phyloP scores from a whole-genome alignment of 441 rosid species.

The Jatropha podagrica region DNA sequence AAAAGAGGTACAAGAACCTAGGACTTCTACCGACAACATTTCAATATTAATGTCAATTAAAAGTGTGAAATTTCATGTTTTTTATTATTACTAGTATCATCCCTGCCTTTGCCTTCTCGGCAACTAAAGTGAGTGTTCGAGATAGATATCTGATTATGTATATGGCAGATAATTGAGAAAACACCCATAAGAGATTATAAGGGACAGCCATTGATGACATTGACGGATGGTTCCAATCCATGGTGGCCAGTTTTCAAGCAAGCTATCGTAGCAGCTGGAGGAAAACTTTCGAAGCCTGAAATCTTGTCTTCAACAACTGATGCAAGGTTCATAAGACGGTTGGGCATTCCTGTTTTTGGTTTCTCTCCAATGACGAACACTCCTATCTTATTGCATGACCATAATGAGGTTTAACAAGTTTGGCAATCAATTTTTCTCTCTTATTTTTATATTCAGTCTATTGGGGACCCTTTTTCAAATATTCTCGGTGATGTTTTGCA shows the following conservation, averaged over 20 bases:
- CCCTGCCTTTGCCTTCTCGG: conserved; percentile 1
- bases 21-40: not conserved
- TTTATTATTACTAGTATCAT: not conserved
- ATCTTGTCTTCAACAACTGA: conserved; percentile 89
- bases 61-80: not conserved
- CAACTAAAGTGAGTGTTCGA: not conserved
- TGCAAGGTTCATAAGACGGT: conserved; percentile 54
- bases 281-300: conserved; percentile 79
- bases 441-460: not conserved
- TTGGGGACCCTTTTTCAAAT: conserved; percentile 7
- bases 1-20: not conserved
- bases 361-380: conserved; percentile 89
- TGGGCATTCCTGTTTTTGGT: conserved; percentile 75
- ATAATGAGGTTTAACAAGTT: conserved; percentile 63
- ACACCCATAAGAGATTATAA: conserved; percentile 57
- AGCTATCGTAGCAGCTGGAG: conserved; percentile 73
- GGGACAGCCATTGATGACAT: conserved; percentile 68
- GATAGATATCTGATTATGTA: conserved; percentile 5
- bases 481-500: conserved; percentile 27
- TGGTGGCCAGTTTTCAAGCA: conserved; percentile 85
- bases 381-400: conserved; percentile 83
- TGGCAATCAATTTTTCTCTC: not conserved
- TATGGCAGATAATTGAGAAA: conserved; percentile 49
- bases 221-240: conserved; percentile 68
- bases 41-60: not conserved